phyloP scores from a whole-genome alignment of 2,329 filamentous ascomycete species.

The Scedosporium dehoogii region DNA sequence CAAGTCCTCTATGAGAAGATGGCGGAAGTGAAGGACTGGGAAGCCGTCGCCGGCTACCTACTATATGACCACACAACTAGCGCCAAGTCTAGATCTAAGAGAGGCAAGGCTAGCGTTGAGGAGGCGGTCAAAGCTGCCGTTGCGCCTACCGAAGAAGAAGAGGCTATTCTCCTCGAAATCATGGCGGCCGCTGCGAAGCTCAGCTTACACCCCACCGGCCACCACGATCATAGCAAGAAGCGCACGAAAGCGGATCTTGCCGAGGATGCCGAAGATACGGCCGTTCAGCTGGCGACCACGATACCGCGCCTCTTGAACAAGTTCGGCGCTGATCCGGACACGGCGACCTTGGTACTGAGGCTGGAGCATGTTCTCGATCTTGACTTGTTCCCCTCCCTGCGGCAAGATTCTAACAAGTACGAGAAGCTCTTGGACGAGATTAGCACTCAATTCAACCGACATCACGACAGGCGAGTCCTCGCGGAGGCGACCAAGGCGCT shows the following conservation, averaged over 20 bases:
- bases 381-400: slow-evolving; percentile 77
- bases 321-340: slow-evolving; percentile 80
- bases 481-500: slow-evolving; percentile 75
- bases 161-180: slow-evolving; percentile 77
- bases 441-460: slow-evolving; percentile 86
- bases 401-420: slow-evolving; percentile 76
- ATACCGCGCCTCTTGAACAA: slow-evolving; percentile 87
- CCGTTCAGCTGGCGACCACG: slow-evolving; percentile 63
- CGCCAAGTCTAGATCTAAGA: slow-evolving; percentile 32
- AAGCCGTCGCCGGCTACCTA: slow-evolving; percentile 78
- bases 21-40: slow-evolving; percentile 75
- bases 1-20: slow-evolving; percentile 79
- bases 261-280: slow-evolving; percentile 69
- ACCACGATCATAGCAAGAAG: slow-evolving; percentile 52
- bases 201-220: slow-evolving; percentile 51
- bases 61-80: slow-evolving; percentile 79
- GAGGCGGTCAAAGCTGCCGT: slow-evolving; percentile 60
- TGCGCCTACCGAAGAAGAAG: slow-evolving; percentile 66
- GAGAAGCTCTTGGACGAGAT: slow-evolving; percentile 79
- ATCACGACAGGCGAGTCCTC: slow-evolving; percentile 77
- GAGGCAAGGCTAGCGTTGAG: slow-evolving; percentile 46
- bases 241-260: slow-evolving; percentile 49
- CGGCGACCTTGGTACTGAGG: slow-evolving; percentile 75
- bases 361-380: slow-evolving; percentile 81
- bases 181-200: slow-evolving; percentile 74